Base-by-base conservation (phyloP, 1,284 basidiomycete genomes). In the Neonothopanus nambi region DNA sequence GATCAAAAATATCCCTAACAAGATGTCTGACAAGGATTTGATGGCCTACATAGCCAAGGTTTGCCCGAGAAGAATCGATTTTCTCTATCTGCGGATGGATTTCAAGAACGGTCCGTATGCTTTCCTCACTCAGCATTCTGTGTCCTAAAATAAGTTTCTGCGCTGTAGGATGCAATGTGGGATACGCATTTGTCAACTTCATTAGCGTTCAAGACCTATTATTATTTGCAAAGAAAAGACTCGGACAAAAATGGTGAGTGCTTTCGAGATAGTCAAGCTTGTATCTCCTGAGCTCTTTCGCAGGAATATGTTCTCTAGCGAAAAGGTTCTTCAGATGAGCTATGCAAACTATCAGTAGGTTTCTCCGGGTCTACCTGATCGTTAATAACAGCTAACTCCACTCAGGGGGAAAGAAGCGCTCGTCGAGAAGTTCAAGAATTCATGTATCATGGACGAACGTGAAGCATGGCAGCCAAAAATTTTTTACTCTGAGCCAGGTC, bases 1-100 rank as follows among this genome's bases (percentile, higher is more conserved):
- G 90, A 85, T 90, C 58, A 90, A 92, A 71, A 94, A 94, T 63
- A 89, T 94, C 41, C 91, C 91, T 2, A 93, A 93, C 70, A 92
- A 92, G 70, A 89, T 93, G 87, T 87, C 78, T 51, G 87, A 91
- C 67, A 77, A 74, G 63, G 89, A 92, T 59, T 68, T 93, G 59
- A 76, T 86, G 61, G 68, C 68, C 37, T 91, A 84, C 64, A 90
- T 93, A 59, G 77, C 73, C 37, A 77, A 79, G 53, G 87, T 90
- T 20, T 83, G 84, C 62, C 80, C 81, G 18, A 75, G 85, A 48
- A 78, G 76, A 54, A 87, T 90, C 56, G 91, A 93, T 68, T 93
- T 94, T 66, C 73, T 94, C 59, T 94, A 94, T 70, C 69, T 94
- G 57, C 76, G 91, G 60, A 89, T 91, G 81, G 91, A 92, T 69